Base-by-base conservation (phyloP, 306 rosid genomes). In the Quercus cerris region DNA sequence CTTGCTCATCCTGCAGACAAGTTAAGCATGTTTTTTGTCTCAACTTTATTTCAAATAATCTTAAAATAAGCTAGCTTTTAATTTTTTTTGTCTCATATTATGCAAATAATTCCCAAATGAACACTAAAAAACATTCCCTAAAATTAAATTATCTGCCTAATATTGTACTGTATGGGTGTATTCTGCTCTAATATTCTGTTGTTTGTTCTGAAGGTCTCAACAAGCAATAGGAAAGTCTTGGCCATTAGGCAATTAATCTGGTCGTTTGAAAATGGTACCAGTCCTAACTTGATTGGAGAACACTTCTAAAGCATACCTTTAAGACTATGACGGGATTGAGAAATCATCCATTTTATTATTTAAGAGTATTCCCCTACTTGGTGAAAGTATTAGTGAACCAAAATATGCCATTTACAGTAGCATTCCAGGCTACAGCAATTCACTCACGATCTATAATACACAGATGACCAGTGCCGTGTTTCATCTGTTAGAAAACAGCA, bases 341-440 rank as follows among this genome's bases (percentile, higher is more conserved):
- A 94, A 94, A 83, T 94, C 99, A 77, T 80, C 90, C 99, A 93
- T 94, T 81, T 94, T 91, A 76, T 94, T 94, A 89, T 94, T 94
- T 72, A 94, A 78, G 69, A 91, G 81, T 81, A 94, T 91, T 67
- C 97, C 97, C 2, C 95, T 93, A 81, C 89, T 91, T 41, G 84
- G 80, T 46, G 97, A 94, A 68, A 92, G 88, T 44, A 91, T 83
- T 17, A 55, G 74, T 74, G 97, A 27, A 63, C 97, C 99, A 83
- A 94, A 93, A 82, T 89, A 93, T 52, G 69, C 55, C 46, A 66
- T 92, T 94, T 62, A 91, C 76, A 0, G 97, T 92, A 35, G 81
- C 69, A n/a, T 93, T 92, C 95, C 93, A 85, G 79, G 99, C 88
- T 66, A 93, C 59, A 1, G 92, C 97, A 84, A 88, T 94, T 77